Conservation (phyloP, 106 monocot genomes). For the Phalaenopsis aphrodite region DNA sequence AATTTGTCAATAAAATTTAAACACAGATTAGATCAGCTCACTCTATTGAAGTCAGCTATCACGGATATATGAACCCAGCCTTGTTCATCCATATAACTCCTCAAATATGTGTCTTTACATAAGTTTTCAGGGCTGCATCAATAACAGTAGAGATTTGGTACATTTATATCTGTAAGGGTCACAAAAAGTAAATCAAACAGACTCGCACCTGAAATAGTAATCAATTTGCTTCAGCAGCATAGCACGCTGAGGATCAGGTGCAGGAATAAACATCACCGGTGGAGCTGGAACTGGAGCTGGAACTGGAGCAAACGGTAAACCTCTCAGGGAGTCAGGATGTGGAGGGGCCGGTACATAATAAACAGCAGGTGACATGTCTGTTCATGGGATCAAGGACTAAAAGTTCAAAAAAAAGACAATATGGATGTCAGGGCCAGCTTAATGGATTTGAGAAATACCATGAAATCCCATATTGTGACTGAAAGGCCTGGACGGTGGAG, state of each 20-base stretch:
- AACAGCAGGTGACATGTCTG: conserved; percentile 47
- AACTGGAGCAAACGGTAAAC: conserved; percentile 31
- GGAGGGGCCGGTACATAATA: conserved; percentile 37
- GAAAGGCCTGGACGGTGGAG: conserved; percentile 26
- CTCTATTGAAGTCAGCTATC: conserved; percentile 76
- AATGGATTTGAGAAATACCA: conserved; percentile 29
- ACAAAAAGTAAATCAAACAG: background rate
- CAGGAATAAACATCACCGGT: conserved; percentile 27
- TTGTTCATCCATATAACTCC: conserved; percentile 77
- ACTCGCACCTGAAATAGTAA: conserved; percentile 81
- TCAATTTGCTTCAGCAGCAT: conserved; percentile 76
- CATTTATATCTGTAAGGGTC: background rate
- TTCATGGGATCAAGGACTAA: background rate
- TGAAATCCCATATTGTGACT: conserved; percentile 32
- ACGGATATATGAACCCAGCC: conserved; percentile 89
- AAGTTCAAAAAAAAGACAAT: background rate
- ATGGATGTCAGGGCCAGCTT: background rate
- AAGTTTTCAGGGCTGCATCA: conserved; percentile 72
- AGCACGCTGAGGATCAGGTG: conserved; percentile 43
- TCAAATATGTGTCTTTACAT: conserved; percentile 68
- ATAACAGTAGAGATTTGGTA: background rate
- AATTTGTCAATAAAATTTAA: background rate
- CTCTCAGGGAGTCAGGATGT: conserved; percentile 21
- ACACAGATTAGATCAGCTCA: conserved; percentile 19
- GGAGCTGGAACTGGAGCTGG: conserved; percentile 31